A percentile compares a stretch with the other conserved stretches of the same genome.
Evolutionary conservation across 1,139 yeast genomes (phyloP).

Genomic region (Debaryomycetaceae sp.): DNA sequence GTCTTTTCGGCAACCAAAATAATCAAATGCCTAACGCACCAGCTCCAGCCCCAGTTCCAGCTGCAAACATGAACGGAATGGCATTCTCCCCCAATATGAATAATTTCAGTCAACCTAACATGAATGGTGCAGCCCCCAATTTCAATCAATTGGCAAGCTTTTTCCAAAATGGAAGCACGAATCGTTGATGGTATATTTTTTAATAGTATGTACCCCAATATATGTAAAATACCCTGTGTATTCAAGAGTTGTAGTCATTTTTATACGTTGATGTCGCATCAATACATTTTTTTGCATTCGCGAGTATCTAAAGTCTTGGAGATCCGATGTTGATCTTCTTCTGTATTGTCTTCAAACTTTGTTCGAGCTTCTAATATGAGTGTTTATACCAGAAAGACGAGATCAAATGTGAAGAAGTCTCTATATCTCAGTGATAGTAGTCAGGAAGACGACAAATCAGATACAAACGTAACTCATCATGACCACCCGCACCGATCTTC

Average conservation of each 20-base stretch:
- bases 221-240: too few relatives aligned
- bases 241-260: too few relatives aligned
- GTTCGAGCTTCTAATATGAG: neutral
- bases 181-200: constrained; percentile 3
- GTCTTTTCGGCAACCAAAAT: constrained; percentile 35
- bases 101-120: constrained; percentile 1
- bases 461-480: constrained; percentile 2
- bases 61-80: constrained; percentile 11
- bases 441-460: constrained; percentile 1
- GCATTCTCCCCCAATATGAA: constrained; percentile 12
- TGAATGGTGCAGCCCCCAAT: constrained; percentile 15
- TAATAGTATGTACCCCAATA: neutral
- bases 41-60: constrained; percentile 12
- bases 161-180: constrained; percentile 23
- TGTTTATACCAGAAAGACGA: neutral
- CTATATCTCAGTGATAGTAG: neutral
- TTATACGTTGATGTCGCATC: too few relatives aligned
- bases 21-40: constrained; percentile 5
- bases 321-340: too few relatives aligned
- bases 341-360: too few relatives aligned
- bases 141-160: constrained; percentile 30
- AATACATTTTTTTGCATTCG: too few relatives aligned
- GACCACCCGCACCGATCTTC: neutral
- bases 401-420: neutral
- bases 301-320: too few relatives aligned